Percentiles rank a stretch among this genome's conserved stretches.
Evolutionary conservation across 768 basidiomycete species (phyloP).

Genomic region (Amanita pallidorosea): DNA sequence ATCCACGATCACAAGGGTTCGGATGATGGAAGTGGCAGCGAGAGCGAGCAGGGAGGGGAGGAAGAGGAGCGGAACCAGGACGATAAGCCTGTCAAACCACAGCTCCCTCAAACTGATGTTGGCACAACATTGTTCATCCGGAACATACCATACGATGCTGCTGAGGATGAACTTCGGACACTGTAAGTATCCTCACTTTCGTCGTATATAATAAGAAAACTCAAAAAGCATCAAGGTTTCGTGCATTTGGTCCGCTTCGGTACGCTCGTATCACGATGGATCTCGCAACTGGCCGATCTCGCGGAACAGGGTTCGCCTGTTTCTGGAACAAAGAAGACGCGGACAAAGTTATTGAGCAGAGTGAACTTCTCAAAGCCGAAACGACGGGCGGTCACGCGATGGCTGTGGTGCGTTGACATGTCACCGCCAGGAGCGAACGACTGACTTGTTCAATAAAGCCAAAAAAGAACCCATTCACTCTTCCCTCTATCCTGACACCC

Average conservation of each 20-base stretch:
- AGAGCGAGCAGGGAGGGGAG: slow-evolving; percentile 12
- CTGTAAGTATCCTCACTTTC: slow-evolving; percentile 39
- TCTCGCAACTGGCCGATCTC: slow-evolving; percentile 66
- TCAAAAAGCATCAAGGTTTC: slow-evolving; percentile 48
- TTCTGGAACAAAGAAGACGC: slow-evolving; percentile 94
- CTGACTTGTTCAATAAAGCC: slow-evolving; percentile 27
- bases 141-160: slow-evolving; percentile 86
- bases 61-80: slow-evolving; percentile 18
- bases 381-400: slow-evolving; percentile 32
- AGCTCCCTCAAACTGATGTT: slow-evolving; percentile 72
- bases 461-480: slow-evolving; percentile 71
- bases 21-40: slow-evolving; percentile 22
- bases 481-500: slow-evolving; percentile 84
- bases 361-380: slow-evolving; percentile 59
- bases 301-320: slow-evolving; percentile 94
- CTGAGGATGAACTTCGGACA: slow-evolving; percentile 83
- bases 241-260: slow-evolving; percentile 82
- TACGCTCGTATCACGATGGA: slow-evolving; percentile 92
- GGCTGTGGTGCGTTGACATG: slow-evolving; percentile 11
- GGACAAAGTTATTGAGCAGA: slow-evolving; percentile 73
- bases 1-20: slow-evolving; percentile 30
- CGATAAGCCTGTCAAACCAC: slow-evolving; percentile 45
- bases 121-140: slow-evolving; percentile 92
- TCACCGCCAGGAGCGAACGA: background rate
- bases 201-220: background rate